Percentiles rank a stretch among this genome's conserved stretches.
These are phyloP conservation scores for Alternaria conjuncta DNA, from an alignment of 2,329 filamentous ascomycete species.

Conservation along the genomic window DNA sequence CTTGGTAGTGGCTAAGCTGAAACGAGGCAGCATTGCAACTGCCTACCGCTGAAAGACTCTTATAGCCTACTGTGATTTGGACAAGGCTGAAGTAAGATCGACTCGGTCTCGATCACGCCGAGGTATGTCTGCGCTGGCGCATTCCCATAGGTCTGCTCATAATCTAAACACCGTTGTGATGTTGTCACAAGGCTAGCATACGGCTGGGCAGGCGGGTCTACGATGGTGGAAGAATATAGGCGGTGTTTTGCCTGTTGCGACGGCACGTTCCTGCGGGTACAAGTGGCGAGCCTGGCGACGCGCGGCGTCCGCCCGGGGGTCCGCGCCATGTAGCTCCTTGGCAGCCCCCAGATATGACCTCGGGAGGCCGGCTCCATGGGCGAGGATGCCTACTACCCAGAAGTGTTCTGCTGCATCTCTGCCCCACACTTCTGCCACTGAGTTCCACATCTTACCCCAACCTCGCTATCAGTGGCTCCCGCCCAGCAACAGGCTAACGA, in stretches of 20 bases:
- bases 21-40: not conserved
- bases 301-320: no score
- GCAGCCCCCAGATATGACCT: no score
- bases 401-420: no score
- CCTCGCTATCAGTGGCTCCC: no score
- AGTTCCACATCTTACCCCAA: no score
- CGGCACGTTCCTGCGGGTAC: not conserved
- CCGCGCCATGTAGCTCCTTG: no score
- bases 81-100: not conserved
- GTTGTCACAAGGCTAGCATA: not conserved
- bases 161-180: not conserved
- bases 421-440: no score
- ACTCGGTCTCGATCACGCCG: not conserved
- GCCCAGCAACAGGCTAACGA: no score
- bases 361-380: no score
- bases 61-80: not conserved
- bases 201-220: not conserved
- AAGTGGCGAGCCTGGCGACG: no score
- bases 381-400: no score
- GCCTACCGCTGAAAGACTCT: not conserved
- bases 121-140: not conserved
- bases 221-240: not conserved
- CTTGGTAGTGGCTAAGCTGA: not conserved
- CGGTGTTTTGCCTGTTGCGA: not conserved
- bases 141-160: not conserved